A percentile compares a stretch with the other conserved stretches of the same genome.
These are phyloP conservation scores for Magnolia sinica DNA, from an alignment of 164 flowering plant genomes.

Conservation along the genomic window DNA sequence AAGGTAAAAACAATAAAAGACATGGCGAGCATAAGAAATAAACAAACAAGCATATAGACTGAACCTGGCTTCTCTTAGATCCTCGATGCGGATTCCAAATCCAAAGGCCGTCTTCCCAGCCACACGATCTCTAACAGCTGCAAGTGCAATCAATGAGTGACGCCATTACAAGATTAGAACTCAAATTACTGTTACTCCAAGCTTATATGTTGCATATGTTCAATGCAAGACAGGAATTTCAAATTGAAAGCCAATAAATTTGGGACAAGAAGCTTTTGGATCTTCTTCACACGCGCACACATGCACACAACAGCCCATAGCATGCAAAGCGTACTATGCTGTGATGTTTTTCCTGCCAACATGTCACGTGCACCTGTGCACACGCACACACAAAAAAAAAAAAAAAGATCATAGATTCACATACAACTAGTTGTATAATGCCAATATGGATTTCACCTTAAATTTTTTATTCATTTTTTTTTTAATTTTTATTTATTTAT, in stretches of 20 bases:
- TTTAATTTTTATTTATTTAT: too few relatives aligned
- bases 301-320: too few relatives aligned
- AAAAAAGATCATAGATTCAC: not conserved
- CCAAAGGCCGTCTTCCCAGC: constrained; percentile 57
- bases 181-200: not conserved
- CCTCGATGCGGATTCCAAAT: constrained; percentile 71
- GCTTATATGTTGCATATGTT: not conserved
- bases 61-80: constrained; percentile 89
- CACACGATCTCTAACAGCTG: constrained; percentile 74
- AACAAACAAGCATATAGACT: not conserved
- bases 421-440: not conserved
- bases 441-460: not conserved
- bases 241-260: not conserved
- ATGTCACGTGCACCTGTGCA: too few relatives aligned
- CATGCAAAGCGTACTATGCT: too few relatives aligned
- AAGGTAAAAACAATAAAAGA: too few relatives aligned
- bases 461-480: too few relatives aligned
- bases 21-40: not conserved
- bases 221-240: not conserved
- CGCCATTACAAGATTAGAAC: not conserved
- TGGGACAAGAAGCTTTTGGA: too few relatives aligned
- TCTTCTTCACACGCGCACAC: too few relatives aligned
- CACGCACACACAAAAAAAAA: too few relatives aligned
- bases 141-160: constrained; percentile 6
- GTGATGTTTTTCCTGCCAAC: too few relatives aligned